Evolutionary conservation across 2,329 filamentous ascomycete species (phyloP), one percentile per base, ranked within the genome.

Genomic region (Pseudovirgaria hyperparasitica): DNA sequence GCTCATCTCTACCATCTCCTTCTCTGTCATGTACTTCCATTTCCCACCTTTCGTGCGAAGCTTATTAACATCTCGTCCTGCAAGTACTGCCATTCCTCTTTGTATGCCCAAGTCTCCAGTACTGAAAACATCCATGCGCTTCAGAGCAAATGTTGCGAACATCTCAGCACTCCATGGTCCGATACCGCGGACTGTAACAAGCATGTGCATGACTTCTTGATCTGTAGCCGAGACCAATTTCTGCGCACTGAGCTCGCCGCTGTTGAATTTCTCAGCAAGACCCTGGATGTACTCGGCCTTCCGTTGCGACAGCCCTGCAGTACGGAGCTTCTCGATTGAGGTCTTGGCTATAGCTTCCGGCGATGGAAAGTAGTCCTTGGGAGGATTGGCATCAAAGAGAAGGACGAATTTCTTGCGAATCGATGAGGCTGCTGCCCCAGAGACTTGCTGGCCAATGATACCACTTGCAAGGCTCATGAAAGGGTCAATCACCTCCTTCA

Each of bases 1-100:
- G 9, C 82, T 76, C 37, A 82, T 65, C 38, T 85, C 80, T 34
- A 78, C 51, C 90, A 98, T 96, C 34, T 96, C 90, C 48, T 74
- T 70, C 58, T 96, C 90, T 19, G 68, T 70, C 85, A 96, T 93
- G 53, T 96, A 98, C 62, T 96, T 96, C 78, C 85, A 96, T 60
- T 96, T 96, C 23, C 82, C 81, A 17, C 76, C 76, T 34, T 53
- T 81, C 19, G 60, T 63, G 58, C 92, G 94, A 32, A 94, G 58
- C 56, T 87, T 92, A 23, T 63, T 71, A 13, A 96, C 74, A 49
- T 96, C 82, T 32, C 71, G 72, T 2, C 90, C 90, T 25, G 76
- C 65, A 47, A 90, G 86, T 0, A 80, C 76, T 2, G 90, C 90
- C 76, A 94, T 92, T 7, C 90, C 90, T 44, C 86, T 66, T 45